Percentiles rank a stretch among this genome's conserved stretches.
These are phyloP conservation scores for Podila verticillata DNA, from an alignment of 192 early-diverging fungal species.

Conservation along the genomic window DNA sequence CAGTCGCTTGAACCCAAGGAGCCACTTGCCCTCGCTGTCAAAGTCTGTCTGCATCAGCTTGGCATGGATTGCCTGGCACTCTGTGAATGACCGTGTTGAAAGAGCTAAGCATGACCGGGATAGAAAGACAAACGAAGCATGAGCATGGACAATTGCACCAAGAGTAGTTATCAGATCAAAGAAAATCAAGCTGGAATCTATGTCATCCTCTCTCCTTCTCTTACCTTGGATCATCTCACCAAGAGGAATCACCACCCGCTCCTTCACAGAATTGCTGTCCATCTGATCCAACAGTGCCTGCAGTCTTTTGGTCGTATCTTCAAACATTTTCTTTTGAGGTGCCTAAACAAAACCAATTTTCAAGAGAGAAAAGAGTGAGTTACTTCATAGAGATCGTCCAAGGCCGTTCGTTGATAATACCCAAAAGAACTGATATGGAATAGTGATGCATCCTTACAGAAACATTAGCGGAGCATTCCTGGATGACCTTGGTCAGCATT, in stretches of 20 bases:
- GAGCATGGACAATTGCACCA: conserved; percentile 3
- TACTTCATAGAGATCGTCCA: neutral
- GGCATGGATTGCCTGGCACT: conserved; percentile 49
- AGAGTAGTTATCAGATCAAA: neutral
- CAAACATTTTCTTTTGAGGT: conserved; percentile 52
- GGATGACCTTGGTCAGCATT: conserved; percentile 27
- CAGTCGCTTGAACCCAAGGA: conserved; percentile 60
- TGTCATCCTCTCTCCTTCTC: neutral
- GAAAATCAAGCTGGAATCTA: too few relatives aligned
- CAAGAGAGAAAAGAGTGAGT: neutral
- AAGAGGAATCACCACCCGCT: conserved; percentile 24
- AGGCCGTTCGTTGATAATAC: neutral
- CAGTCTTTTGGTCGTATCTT: conserved; percentile 51
- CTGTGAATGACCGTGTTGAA: conserved; percentile 39
- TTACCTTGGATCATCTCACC: conserved; percentile 52
- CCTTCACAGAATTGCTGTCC: conserved; percentile 45
- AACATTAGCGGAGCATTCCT: conserved; percentile 34
- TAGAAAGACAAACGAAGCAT: neutral
- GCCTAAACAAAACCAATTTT: conserved; percentile 8
- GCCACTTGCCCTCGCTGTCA: conserved; percentile 60
- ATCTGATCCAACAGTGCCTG: conserved; percentile 44
- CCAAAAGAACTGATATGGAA: neutral
- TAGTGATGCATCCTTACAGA: conserved; percentile 19
- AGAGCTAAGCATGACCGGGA: conserved; percentile 54
- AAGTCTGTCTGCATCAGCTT: conserved; percentile 59